A percentile compares a stretch with the other conserved stretches of the same genome.
These are phyloP conservation scores for Paramecium caudatum DNA, from an alignment of 73 alveolate species.

Conservation along the genomic window DNA sequence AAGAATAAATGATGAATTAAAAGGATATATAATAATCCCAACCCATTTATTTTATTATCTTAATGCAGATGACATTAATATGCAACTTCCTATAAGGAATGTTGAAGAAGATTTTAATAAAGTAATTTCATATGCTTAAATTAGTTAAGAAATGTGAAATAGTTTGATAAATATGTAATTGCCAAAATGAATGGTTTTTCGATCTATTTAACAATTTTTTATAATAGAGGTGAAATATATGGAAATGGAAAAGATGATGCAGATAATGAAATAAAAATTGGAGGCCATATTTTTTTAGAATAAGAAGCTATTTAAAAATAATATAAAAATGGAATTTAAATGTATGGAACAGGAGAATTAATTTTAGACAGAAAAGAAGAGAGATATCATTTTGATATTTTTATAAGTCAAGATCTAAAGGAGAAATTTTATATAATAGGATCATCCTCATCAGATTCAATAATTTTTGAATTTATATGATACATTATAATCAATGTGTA, in stretches of 20 bases:
- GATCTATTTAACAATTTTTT: background rate
- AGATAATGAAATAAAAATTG: background rate
- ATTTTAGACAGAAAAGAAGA: background rate
- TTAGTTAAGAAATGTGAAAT: slow-evolving; percentile 24
- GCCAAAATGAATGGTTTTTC: slow-evolving; percentile 10
- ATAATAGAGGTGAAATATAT: background rate
- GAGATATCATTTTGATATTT: background rate
- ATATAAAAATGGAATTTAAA: background rate
- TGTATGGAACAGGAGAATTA: slow-evolving; percentile 31
- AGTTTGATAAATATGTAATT: slow-evolving; percentile 1
- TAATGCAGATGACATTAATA: background rate
- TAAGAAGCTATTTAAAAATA: background rate
- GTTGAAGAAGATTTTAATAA: slow-evolving; percentile 21
- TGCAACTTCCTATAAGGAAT: background rate
- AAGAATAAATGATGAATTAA: background rate
- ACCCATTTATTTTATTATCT: background rate
- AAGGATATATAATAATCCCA: background rate
- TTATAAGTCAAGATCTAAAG: background rate
- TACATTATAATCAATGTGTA: slow-evolving; percentile 46
- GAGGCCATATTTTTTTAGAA: background rate
- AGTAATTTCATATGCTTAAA: background rate
- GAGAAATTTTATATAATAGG: background rate
- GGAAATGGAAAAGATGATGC: slow-evolving; percentile 31
- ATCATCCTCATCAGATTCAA: background rate
- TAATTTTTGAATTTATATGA: background rate